Evolutionary conservation across 306 rosid species (phyloP).

Genomic region (Benincasa hispida): DNA sequence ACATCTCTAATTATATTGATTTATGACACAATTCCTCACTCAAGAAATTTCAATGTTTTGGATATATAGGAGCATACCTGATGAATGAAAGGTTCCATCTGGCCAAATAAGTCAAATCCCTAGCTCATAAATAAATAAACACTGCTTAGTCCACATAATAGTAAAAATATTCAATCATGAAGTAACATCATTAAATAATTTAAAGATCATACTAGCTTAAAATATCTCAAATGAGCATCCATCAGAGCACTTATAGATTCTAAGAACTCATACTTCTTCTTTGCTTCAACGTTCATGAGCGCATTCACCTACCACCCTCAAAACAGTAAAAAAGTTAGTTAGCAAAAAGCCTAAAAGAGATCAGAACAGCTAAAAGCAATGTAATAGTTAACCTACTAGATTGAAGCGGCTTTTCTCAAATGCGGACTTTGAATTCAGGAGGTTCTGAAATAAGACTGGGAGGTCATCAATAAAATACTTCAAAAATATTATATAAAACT

Average conservation of each 20-base stretch:
- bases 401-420: constrained; percentile 97
- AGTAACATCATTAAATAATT: constrained; percentile 9
- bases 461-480: constrained; percentile 15
- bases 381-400: constrained; percentile 39
- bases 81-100: constrained; percentile 95
- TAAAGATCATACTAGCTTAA: constrained; percentile 69
- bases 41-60: neutral
- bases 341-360: constrained; percentile 11
- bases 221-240: constrained; percentile 97
- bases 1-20: neutral
- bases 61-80: constrained; percentile 46
- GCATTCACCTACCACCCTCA: constrained; percentile 95
- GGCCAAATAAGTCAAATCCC: constrained; percentile 82
- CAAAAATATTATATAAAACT: neutral
- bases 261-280: constrained; percentile 89
- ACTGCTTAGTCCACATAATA: constrained; percentile 16
- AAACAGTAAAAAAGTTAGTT: constrained; percentile 32
- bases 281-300: constrained; percentile 79
- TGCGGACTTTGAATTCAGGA: constrained; percentile 84
- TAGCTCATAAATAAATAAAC: constrained; percentile 23
- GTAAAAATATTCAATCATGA: constrained; percentile 11
- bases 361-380: constrained; percentile 15
- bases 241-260: constrained; percentile 95
- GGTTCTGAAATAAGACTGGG: constrained; percentile 47
- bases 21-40: neutral